Conservation (phyloP, 768 basidiomycete species). For the Rubroboletus pulcherrimus region DNA sequence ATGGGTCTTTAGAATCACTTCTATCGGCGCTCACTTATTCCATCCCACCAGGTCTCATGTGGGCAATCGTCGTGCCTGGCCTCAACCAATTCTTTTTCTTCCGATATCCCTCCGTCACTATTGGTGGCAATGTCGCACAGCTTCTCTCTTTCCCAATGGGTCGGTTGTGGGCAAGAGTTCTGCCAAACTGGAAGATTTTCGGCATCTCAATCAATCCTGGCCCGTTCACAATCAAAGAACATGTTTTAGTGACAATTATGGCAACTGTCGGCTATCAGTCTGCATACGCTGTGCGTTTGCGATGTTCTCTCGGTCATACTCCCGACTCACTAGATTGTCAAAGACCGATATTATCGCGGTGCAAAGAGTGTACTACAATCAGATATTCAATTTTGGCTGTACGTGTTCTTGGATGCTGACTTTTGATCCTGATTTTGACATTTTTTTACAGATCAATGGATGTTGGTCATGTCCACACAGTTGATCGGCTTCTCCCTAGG, state of each 20-base stretch:
- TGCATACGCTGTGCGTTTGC: slow-evolving; percentile 17
- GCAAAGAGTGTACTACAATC: slow-evolving; percentile 64
- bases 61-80: slow-evolving; percentile 63
- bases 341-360: slow-evolving; percentile 71
- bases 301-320: neutral
- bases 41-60: slow-evolving; percentile 34
- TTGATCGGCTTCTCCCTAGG: slow-evolving; percentile 63
- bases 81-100: slow-evolving; percentile 79
- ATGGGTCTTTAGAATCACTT: neutral
- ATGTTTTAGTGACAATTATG: slow-evolving; percentile 70
- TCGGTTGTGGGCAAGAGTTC: slow-evolving; percentile 50
- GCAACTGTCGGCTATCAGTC: slow-evolving; percentile 44
- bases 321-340: neutral
- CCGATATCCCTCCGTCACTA: slow-evolving; percentile 50
- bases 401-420: slow-evolving; percentile 6
- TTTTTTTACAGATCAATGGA: slow-evolving; percentile 46
- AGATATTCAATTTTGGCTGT: slow-evolving; percentile 51
- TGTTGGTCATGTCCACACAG: slow-evolving; percentile 69
- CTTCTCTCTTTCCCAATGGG: slow-evolving; percentile 71
- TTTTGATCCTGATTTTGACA: neutral
- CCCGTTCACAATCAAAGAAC: slow-evolving; percentile 73
- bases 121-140: slow-evolving; percentile 61
- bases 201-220: slow-evolving; percentile 70
- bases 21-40: neutral
- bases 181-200: slow-evolving; percentile 51